Evolutionary conservation across 1,284 basidiomycete species (phyloP), one percentile per base, ranked within the genome.

Genomic region (Malassezia japonica): DNA sequence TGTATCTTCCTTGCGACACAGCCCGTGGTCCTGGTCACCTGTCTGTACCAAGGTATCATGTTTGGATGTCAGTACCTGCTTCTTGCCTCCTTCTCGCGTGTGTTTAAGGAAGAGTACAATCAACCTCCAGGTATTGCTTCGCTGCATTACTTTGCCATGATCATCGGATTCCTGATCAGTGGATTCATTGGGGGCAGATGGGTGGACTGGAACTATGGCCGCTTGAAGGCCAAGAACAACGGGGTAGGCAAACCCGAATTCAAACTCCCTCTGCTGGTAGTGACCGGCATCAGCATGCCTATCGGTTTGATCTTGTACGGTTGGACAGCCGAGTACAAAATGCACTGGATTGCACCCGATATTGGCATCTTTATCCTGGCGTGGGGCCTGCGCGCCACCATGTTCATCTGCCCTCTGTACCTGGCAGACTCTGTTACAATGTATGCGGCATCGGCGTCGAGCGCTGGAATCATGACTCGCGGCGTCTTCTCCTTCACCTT

Each of bases 261-360:
- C 53, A 50, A 56, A 48, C 44, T 65, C 23, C 82, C 81, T 0
- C 74, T 79, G 1, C 79, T 86, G 77, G 61, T 84, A 20, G 76
- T 80, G 0, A 81, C 81, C 0, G 77, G 78, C 0, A 55, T 81
- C 2, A 8, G 80, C 2, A 75, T 83, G 6, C 72, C 74, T 0
- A 79, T 79, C 0, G 84, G 84, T 0, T 68, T 85, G 10, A 67
- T 86, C 18, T 72, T 85, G 12, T 73, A 79, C 1, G 84, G 84
- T 12, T 86, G 84, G 84, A 76, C 79, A 0, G 81, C 80, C 4
- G 64, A 82, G 43, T 67, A 76, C 1, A 67, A 74, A 21, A 62
- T 79, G 0, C 80, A 80, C 55, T 86, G 84, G 84, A 80, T 85
- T 50, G 80, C 73, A 0, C 79, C 81, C 83, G 85, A 71, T 51